Base-by-base conservation (phyloP, 805 yeast species). In the Kodamaea kakaduensis region DNA sequence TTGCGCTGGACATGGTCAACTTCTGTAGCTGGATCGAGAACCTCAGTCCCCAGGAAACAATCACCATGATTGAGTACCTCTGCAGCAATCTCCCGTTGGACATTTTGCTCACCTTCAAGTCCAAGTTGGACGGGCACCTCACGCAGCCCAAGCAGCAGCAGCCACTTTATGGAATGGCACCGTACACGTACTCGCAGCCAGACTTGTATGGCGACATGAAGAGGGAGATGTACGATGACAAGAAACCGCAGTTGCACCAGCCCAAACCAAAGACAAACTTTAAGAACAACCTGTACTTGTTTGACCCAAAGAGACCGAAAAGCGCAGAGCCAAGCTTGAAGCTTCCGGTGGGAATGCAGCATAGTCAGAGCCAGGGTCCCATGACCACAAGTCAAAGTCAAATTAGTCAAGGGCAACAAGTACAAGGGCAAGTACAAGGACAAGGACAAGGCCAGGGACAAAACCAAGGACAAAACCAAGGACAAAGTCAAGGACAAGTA, bases 1-100 rank as follows among this genome's bases (percentile, higher is more conserved):
- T 73, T 48, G 70, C 67, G 44, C 70, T 61, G 49, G 81, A 77
- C 45, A 62, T 77, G 48, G 60, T 67, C 36, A 67, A 67, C 42
- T 60, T 73, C 43, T 64, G 73, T 43, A 61, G 59, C 41, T 75
- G 80, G 80, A 59, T 74, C 41, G 67, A 67, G 34, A 62, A 61
- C 43, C 61, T 78, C 52, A 64, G 60, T 31, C 66, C 73, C n/a
- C 67, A 65, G 30, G 81, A 77, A 42, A 74, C 66, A 44, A 60
- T 71, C 37, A 59, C 72, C 32, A 71, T 75, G 55, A 64, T 76
- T 40, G 82, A 77, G 46, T 71, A 74, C 49, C 56, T 77, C 52
- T 60, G 78, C 40, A 59, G 68, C 31, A 61, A 63, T 39, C 55
- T 77, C 44, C 71, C 76, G 6, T 69, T 72, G 37, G 81, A 77